Conservation (phyloP, 306 rosid species). For the Adenanthera pavonina region DNA sequence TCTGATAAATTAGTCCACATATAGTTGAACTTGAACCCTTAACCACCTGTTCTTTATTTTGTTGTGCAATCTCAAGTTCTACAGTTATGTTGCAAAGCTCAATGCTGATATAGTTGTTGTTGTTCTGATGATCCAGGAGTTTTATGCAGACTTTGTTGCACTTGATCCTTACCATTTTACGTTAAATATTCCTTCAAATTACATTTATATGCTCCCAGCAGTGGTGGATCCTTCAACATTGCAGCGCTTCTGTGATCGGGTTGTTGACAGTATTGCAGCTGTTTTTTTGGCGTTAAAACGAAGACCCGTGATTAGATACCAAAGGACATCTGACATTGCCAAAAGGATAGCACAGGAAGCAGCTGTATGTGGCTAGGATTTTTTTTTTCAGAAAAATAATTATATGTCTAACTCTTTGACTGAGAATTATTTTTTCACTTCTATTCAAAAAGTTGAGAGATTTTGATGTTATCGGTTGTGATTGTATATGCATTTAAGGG, state of each 20-base stretch:
- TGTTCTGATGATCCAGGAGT: slow-evolving; percentile 71
- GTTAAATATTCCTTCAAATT: slow-evolving; percentile 75
- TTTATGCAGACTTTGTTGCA: slow-evolving; percentile 88
- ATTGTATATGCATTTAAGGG: neutral
- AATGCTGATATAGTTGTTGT: slow-evolving; percentile 41
- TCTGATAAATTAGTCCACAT: slow-evolving; percentile 22
- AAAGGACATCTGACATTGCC: slow-evolving; percentile 88
- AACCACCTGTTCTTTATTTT: neutral
- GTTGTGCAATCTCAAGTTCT: slow-evolving; percentile 33
- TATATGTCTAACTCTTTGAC: neutral
- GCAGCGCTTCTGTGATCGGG: slow-evolving; percentile 74
- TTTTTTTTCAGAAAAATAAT: neutral
- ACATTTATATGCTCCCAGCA: slow-evolving; percentile 91
- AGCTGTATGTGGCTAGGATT: neutral
- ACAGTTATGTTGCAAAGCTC: slow-evolving; percentile 33
- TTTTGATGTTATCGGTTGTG: neutral
- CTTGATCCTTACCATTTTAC: slow-evolving; percentile 89
- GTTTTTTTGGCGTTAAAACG: slow-evolving; percentile 85
- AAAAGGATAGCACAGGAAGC: slow-evolving; percentile 93
- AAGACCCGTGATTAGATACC: slow-evolving; percentile 89
- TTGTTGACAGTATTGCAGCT: slow-evolving; percentile 90
- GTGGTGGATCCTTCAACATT: slow-evolving; percentile 74
- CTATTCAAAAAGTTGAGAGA: neutral
- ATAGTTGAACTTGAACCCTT: slow-evolving; percentile 32
- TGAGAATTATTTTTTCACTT: neutral